phyloP scores from a whole-genome alignment of 768 basidiomycete species.

The Mycena venus region DNA sequence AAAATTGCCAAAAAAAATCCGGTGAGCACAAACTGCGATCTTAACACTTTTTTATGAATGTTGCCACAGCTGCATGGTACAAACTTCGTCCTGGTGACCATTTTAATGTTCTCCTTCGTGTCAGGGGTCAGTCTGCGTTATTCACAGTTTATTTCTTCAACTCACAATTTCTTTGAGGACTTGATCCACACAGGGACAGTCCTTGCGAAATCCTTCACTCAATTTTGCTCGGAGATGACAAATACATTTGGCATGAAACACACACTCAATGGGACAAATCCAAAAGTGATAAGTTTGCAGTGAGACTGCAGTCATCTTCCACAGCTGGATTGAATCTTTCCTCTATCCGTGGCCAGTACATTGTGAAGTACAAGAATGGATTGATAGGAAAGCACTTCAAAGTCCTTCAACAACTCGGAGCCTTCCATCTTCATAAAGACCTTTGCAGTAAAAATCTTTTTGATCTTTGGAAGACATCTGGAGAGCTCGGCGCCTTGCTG shows the following conservation, averaged over 20 bases:
- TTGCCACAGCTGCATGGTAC: not conserved
- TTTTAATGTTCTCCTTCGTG: not conserved
- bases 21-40: not conserved
- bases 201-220: conserved; percentile 35
- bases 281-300: conserved; percentile 39
- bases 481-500: conserved; percentile 43
- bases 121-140: not conserved
- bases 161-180: not conserved
- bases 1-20: not conserved
- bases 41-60: not conserved
- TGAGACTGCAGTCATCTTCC: conserved; percentile 41
- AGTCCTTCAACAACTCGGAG: conserved; percentile 42
- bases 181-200: conserved; percentile 17
- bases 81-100: conserved; percentile 2
- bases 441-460: conserved; percentile 34
- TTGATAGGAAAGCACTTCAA: conserved; percentile 55
- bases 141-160: not conserved
- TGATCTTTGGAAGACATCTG: conserved; percentile 46
- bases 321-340: conserved; percentile 43
- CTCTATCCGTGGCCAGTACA: conserved; percentile 43
- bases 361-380: conserved; percentile 48
- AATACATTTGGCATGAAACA: conserved; percentile 47
- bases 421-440: conserved; percentile 44
- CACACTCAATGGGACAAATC: conserved; percentile 37
- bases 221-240: conserved; percentile 41